Conservation (phyloP, 116 monocot genomes). For the Posidonia oceanica region DNA sequence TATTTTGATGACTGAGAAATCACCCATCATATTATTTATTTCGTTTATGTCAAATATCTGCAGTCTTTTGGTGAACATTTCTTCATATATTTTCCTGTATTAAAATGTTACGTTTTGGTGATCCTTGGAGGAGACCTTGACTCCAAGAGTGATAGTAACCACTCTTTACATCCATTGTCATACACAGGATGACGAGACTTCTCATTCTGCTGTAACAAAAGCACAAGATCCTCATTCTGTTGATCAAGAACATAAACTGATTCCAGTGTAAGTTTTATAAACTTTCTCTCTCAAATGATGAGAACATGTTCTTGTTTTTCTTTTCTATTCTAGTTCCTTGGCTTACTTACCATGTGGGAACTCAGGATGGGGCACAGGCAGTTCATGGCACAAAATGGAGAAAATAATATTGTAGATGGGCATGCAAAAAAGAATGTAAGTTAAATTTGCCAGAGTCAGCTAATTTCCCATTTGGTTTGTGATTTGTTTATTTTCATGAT, state of each 20-base stretch:
- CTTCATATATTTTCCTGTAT: too few relatives aligned
- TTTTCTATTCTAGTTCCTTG: not conserved
- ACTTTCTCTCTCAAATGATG: not conserved
- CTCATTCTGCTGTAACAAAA: slow-evolving; percentile 1
- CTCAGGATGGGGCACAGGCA: not conserved
- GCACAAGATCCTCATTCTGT: not conserved
- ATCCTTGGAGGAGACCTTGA: not conserved
- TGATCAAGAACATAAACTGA: not conserved
- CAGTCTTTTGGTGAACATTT: too few relatives aligned
- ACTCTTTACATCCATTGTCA: not conserved
- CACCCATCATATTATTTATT: too few relatives aligned
- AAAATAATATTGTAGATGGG: not conserved
- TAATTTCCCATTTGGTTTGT: not conserved
- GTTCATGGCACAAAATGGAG: not conserved
- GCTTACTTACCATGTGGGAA: not conserved
- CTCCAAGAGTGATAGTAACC: too few relatives aligned
- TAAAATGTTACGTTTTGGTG: not conserved
- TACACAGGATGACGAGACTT: not conserved
- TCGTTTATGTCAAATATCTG: too few relatives aligned
- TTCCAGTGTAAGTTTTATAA: not conserved
- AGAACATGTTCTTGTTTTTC: not conserved
- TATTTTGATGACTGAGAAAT: too few relatives aligned
- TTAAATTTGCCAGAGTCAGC: not conserved
- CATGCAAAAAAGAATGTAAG: slow-evolving; percentile 9
- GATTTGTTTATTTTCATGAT: not conserved